Conservation (phyloP, 2,329 filamentous ascomycete genomes). For the Ambrosiella cleistominuta region DNA sequence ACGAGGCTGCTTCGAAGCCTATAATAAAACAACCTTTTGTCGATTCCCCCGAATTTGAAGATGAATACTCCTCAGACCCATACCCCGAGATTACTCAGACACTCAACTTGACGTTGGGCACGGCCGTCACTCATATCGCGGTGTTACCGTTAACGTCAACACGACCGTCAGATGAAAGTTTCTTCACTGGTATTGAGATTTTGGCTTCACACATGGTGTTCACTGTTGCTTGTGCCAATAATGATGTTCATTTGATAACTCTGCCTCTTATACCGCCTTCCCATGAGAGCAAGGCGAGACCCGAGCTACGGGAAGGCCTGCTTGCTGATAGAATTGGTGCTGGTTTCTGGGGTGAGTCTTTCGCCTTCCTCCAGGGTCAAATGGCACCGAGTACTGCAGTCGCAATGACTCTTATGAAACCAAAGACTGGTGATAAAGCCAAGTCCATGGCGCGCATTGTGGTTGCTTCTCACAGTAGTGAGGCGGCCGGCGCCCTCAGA, state of each 20-base stretch:
- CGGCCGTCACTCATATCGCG: conserved; percentile 37
- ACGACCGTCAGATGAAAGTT: conserved; percentile 28
- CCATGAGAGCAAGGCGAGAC: conserved; percentile 37
- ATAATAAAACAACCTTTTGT: conserved; percentile 21
- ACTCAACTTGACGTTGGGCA: conserved; percentile 41
- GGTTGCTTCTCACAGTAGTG: conserved; percentile 41
- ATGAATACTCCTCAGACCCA: conserved; percentile 29
- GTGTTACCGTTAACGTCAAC: conserved; percentile 35
- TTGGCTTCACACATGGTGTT: conserved; percentile 43
- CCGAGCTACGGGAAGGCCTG: conserved; percentile 33
- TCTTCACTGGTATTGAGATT: conserved; percentile 28
- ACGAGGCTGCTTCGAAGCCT: conserved; percentile 21
- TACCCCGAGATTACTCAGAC: conserved; percentile 41
- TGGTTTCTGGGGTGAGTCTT: conserved; percentile 44
- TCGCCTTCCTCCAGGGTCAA: conserved; percentile 37
- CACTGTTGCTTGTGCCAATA: conserved; percentile 39
- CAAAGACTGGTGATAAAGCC: conserved; percentile 21
- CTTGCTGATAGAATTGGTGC: conserved; percentile 38
- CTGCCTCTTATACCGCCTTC: conserved; percentile 45
- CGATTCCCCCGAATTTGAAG: conserved; percentile 42
- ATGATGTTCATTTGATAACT: conserved; percentile 38
- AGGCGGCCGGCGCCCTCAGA: conserved; percentile 39
- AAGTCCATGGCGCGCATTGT: conserved; percentile 27
- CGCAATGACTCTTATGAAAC: conserved; percentile 34
- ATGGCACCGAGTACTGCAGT: conserved; percentile 35